These are phyloP conservation scores for Gonium pectorale DNA, from an alignment of 139 green algal species.

Conservation along the genomic window DNA sequence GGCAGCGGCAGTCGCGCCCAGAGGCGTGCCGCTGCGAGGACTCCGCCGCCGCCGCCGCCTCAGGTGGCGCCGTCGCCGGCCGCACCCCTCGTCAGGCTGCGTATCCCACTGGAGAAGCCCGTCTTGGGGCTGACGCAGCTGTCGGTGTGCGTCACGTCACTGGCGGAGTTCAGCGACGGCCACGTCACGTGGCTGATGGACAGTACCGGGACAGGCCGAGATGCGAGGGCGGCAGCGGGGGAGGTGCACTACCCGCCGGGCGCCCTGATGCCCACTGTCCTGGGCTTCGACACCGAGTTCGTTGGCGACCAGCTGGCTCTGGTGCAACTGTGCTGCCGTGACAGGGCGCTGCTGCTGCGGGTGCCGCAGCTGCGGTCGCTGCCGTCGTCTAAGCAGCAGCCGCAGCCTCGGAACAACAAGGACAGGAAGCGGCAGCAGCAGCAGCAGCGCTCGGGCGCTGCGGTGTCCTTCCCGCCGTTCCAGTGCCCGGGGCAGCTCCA, in stretches of 20 bases:
- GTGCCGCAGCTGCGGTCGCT: background rate
- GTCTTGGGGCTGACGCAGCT: background rate
- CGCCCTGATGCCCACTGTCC: background rate
- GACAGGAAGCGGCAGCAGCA: background rate
- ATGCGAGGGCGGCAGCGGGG: too few relatives aligned
- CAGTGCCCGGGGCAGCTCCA: background rate
- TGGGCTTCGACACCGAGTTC: constrained; percentile 43
- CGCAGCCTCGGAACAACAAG: background rate
- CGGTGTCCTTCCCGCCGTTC: background rate
- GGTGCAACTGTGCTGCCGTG: constrained; percentile 30
- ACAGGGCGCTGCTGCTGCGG: constrained; percentile 10
- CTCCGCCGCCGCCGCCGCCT: background rate
- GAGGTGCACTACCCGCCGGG: too few relatives aligned
- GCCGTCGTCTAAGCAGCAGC: background rate
- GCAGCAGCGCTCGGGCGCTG: background rate
- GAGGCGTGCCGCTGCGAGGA: too few relatives aligned
- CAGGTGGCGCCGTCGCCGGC: background rate
- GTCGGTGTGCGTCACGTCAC: background rate
- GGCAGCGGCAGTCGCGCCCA: too few relatives aligned
- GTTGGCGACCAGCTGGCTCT: constrained; percentile 13
- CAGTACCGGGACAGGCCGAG: background rate
- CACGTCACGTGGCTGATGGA: background rate
- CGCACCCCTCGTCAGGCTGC: background rate
- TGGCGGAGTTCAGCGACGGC: background rate
- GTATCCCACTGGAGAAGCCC: background rate